These are phyloP conservation scores for Vigna unguiculata DNA, from an alignment of 306 rosid species.

Conservation along the genomic window DNA sequence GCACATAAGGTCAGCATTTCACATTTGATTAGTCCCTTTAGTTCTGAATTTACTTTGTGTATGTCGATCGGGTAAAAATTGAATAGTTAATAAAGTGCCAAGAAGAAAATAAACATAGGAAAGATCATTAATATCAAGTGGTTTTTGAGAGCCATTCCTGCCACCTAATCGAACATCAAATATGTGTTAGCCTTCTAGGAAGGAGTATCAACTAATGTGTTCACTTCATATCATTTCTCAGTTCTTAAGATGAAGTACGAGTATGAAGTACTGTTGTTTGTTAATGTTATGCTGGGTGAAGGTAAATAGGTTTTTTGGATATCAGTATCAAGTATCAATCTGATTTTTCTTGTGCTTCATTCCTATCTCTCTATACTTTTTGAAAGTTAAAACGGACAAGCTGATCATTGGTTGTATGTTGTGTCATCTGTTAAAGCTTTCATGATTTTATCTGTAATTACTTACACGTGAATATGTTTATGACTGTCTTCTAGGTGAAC, in stretches of 20 bases:
- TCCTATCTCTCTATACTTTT: slow-evolving; percentile 1
- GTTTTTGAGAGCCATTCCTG: not conserved
- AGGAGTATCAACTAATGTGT: slow-evolving; percentile 1
- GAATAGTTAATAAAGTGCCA: not conserved
- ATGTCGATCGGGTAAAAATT: not conserved
- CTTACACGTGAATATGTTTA: slow-evolving; percentile 25
- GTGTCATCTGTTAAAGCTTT: slow-evolving; percentile 4
- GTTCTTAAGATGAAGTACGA: not conserved
- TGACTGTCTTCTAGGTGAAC: slow-evolving; percentile 62
- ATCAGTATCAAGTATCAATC: slow-evolving; percentile 2
- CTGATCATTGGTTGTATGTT: slow-evolving; percentile 3
- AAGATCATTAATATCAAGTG: not conserved
- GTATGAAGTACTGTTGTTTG: not conserved
- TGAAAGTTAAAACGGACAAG: slow-evolving; percentile 20
- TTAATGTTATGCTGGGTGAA: slow-evolving; percentile 17
- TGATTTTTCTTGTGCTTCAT: slow-evolving; percentile 5
- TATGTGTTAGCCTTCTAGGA: slow-evolving; percentile 23
- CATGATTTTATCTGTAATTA: slow-evolving; percentile 12
- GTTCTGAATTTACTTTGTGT: slow-evolving; percentile 16
- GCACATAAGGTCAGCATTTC: slow-evolving; percentile 74
- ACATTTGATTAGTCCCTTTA: slow-evolving; percentile 16
- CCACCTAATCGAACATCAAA: not conserved
- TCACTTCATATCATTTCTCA: not conserved
- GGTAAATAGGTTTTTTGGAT: slow-evolving; percentile 10
- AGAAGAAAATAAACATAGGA: slow-evolving; percentile 22